Base-by-base conservation (phyloP, 2,329 filamentous ascomycete species). In the Phaeosphaeriaceae sp. region DNA sequence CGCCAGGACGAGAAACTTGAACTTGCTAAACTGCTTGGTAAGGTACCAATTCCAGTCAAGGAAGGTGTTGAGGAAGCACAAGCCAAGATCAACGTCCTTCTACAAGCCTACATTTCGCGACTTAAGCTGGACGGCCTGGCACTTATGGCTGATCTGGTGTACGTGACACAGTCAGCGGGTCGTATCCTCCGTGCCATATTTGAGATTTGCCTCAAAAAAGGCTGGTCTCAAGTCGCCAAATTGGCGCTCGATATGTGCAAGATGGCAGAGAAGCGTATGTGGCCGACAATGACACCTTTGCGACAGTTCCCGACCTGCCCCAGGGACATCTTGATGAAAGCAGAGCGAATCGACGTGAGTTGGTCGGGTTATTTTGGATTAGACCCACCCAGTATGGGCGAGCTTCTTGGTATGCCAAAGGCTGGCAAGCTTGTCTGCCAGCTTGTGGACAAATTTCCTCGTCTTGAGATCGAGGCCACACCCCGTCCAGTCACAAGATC, bases 241-340 rank as follows among this genome's bases (percentile, higher is more conserved):
- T 91, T 89, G 54, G 92, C 94, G 0, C 80, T 99, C 34, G 90
- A 96, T 64, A 82, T 99, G 44, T 99, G 95, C 78, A 99, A 99
- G 78, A 97, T 96, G 91, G 94, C 93, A 0, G 94, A 99, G 79
- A 96, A 96, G 81, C 85, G 95, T 41, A 99, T 99, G 95, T 99
- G 94, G 94, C 92, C 93, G 12, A 97, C 93, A 5, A 99, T 97
- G 94, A 90, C 91, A 30, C 94, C 95, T 9, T 80, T 99, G 26
- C 86, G 94, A 45, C 94, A 99, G 67, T 99, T 99, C 68, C 67
- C 68, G 8, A 60, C 51, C n/a, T 96, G 92, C 67, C 86, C 92
- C 3, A 81, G 86, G 33, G 93, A 97, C 50, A 90, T 97, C 44
- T 79, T 97, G 40, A 87, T 90, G 60, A 97, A 97, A 76, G 88